phyloP scores from a whole-genome alignment of 2,329 filamentous ascomycete species.

The Alternaria gaisen region DNA sequence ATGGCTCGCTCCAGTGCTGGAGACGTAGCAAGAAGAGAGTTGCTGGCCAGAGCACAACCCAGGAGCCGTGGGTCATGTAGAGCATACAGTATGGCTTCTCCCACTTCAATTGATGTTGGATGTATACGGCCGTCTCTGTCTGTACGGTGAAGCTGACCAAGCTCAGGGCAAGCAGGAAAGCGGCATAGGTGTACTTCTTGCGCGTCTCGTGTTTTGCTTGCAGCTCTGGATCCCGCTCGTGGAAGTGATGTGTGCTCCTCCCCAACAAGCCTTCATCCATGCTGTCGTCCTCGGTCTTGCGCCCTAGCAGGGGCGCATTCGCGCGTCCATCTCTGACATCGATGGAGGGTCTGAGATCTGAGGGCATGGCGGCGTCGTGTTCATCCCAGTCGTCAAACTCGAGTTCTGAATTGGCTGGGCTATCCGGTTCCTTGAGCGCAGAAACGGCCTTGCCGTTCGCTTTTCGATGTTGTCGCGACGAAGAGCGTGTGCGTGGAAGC shows the following conservation, averaged over 20 bases:
- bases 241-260: slow-evolving; percentile 69
- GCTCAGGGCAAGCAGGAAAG: slow-evolving; percentile 81
- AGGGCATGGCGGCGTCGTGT: slow-evolving; percentile 58
- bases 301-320: slow-evolving; percentile 63
- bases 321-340: slow-evolving; percentile 53
- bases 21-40: slow-evolving; percentile 83
- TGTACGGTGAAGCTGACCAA: slow-evolving; percentile 90
- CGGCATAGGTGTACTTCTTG: slow-evolving; percentile 87
- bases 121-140: slow-evolving; percentile 94
- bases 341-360: slow-evolving; percentile 57
- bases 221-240: slow-evolving; percentile 77
- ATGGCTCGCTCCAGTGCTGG: slow-evolving; percentile 80
- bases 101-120: slow-evolving; percentile 92
- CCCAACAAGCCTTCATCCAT: slow-evolving; percentile 54
- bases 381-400: slow-evolving; percentile 59
- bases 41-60: slow-evolving; percentile 86
- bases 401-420: slow-evolving; percentile 40
- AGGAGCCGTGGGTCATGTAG: slow-evolving; percentile 95
- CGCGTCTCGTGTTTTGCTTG: slow-evolving; percentile 72
- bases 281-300: slow-evolving; percentile 48
- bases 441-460: slow-evolving; percentile 13
- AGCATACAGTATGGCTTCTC: slow-evolving; percentile 99
- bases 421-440: slow-evolving; percentile 29
- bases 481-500: slow-evolving; percentile 29
- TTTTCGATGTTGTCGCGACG: slow-evolving; percentile 26